A percentile compares a stretch with the other conserved stretches of the same genome.
phyloP scores from a whole-genome alignment of 176 grass and related monocot species.

The Echinochloa phyllopogon region DNA sequence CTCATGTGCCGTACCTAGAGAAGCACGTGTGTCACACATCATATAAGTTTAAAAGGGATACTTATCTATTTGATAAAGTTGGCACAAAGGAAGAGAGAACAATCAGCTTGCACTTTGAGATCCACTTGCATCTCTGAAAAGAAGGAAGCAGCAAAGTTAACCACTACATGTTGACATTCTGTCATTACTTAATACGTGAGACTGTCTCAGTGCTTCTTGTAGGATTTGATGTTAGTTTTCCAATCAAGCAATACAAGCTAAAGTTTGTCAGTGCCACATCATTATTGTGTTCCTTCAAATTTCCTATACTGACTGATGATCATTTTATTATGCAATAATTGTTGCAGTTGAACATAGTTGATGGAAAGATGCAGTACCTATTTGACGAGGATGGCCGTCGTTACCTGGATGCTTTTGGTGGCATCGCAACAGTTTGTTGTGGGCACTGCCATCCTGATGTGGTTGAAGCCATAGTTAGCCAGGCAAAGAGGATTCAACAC shows the following conservation, averaged over 20 bases:
- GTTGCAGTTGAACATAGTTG: conserved; percentile 93
- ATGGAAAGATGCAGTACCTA: conserved; percentile 90
- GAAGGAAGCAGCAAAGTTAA: background rate
- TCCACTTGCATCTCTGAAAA: conserved; percentile 27
- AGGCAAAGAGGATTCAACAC: conserved; percentile 83
- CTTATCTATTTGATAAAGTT: conserved; percentile 5
- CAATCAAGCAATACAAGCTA: background rate
- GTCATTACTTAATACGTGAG: background rate
- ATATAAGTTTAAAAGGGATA: conserved; percentile 7
- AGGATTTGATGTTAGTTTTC: background rate
- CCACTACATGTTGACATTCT: background rate
- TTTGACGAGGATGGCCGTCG: conserved; percentile 91
- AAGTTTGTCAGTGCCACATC: background rate
- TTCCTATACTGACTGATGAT: conserved; percentile 4
- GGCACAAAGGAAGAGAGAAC: background rate
- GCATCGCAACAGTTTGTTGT: conserved; percentile 88
- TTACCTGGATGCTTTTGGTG: conserved; percentile 87
- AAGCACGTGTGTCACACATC: background rate
- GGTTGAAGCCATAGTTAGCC: conserved; percentile 75
- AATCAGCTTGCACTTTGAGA: conserved; percentile 5
- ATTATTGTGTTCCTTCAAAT: background rate
- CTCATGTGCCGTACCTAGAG: conserved; percentile 13
- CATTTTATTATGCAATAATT: background rate
- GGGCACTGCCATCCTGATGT: conserved; percentile 96
- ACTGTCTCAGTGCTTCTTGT: background rate